These are phyloP conservation scores for Spergularia marina DNA, from an alignment of 148 eudicot genomes.

Conservation along the genomic window DNA sequence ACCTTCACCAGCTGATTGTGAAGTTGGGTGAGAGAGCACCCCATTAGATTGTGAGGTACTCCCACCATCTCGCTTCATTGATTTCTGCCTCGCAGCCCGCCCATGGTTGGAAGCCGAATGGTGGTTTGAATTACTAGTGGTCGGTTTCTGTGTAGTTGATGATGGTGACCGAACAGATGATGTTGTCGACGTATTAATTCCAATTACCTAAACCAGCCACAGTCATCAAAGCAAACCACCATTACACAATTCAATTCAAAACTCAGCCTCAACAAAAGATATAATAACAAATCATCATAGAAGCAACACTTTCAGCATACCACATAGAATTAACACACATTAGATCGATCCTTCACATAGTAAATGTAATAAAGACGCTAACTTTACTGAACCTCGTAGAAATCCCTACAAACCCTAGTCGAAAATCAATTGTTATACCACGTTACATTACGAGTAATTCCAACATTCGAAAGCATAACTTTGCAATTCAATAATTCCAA, in stretches of 20 bases:
- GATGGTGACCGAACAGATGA: constrained; percentile 18
- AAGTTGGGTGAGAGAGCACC: constrained; percentile 45
- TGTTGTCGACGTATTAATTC: constrained; percentile 31
- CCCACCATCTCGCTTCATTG: constrained; percentile 64
- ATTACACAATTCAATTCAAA: background rate
- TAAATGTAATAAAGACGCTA: no score
- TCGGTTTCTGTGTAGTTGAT: constrained; percentile 36
- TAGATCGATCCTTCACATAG: no score
- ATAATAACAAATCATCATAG: no score
- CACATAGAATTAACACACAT: no score
- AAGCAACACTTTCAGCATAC: no score
- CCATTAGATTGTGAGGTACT: constrained; percentile 53
- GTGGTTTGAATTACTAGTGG: constrained; percentile 36
- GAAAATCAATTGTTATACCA: background rate
- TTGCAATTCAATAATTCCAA: no score
- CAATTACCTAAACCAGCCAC: constrained; percentile 40
- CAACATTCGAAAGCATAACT: background rate
- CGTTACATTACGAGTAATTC: background rate
- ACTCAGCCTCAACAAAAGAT: no score
- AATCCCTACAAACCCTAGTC: background rate
- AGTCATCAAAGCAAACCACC: background rate
- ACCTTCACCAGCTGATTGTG: constrained; percentile 36
- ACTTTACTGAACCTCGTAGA: background rate
- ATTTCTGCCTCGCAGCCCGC: constrained; percentile 52
- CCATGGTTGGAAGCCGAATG: constrained; percentile 43